Conservation (phyloP, 2,329 filamentous ascomycete species). For the Mollisiaceae sp. region DNA sequence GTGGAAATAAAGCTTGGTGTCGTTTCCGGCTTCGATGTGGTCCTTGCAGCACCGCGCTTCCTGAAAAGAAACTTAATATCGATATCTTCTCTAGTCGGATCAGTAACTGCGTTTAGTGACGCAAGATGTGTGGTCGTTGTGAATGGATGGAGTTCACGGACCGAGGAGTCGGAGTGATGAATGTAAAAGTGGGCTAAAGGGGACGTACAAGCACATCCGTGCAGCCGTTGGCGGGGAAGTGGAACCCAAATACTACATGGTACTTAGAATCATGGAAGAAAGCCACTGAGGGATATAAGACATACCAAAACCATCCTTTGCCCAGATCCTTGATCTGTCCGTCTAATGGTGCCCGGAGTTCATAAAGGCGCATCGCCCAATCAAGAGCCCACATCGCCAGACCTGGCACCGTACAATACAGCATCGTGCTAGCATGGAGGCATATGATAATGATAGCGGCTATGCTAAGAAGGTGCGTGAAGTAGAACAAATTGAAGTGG, state of each 20-base stretch:
- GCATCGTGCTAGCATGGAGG: constrained; percentile 40
- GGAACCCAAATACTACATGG: constrained; percentile 29
- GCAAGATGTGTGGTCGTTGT: constrained; percentile 35
- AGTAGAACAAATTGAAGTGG: constrained; percentile 42
- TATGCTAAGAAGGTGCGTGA: constrained; percentile 38
- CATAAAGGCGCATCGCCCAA: constrained; percentile 38
- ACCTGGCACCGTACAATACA: constrained; percentile 39
- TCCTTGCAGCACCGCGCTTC: constrained; percentile 5
- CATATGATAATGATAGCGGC: constrained; percentile 36
- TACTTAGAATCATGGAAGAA: constrained; percentile 6
- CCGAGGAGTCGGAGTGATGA: constrained; percentile 36
- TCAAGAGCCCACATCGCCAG: constrained; percentile 39
- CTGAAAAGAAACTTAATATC: constrained; percentile 21
- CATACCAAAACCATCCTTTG: constrained; percentile 39
- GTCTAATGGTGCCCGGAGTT: constrained; percentile 32
- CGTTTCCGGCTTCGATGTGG: neutral
- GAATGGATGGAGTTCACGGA: constrained; percentile 40
- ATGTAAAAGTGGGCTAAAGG: constrained; percentile 41
- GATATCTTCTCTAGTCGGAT: constrained; percentile 22
- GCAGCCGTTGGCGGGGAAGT: constrained; percentile 34
- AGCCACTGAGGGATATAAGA: neutral
- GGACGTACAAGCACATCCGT: constrained; percentile 37
- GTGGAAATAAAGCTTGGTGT: neutral
- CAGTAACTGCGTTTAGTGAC: constrained; percentile 24
- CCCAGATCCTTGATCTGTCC: constrained; percentile 31